These are phyloP conservation scores for Drechslerella coelobrocha DNA, from an alignment of 2,329 filamentous ascomycete genomes.

Conservation along the genomic window DNA sequence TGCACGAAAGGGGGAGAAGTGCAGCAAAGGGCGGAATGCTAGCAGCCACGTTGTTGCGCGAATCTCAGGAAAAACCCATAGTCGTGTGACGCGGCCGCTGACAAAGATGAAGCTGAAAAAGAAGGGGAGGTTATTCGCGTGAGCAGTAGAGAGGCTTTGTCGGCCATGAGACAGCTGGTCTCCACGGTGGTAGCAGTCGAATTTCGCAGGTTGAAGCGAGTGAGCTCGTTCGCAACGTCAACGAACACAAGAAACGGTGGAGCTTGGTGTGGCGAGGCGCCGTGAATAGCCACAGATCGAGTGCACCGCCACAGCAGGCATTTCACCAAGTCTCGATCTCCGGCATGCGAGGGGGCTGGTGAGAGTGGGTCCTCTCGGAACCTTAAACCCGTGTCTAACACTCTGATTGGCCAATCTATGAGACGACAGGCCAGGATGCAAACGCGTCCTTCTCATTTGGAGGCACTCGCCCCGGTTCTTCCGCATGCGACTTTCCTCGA, in stretches of 20 bases:
- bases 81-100: not conserved
- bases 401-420: not conserved
- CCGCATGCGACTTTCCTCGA: too few relatives aligned
- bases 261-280: too few relatives aligned
- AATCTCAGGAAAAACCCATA: not conserved
- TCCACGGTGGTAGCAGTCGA: conserved; percentile 1
- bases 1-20: not conserved
- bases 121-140: not conserved
- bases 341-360: not conserved
- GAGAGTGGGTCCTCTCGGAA: not conserved
- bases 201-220: conserved; percentile 8
- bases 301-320: not conserved
- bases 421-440: not conserved
- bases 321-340: too few relatives aligned
- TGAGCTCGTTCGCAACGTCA: too few relatives aligned
- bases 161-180: not conserved
- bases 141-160: not conserved
- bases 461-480: too few relatives aligned
- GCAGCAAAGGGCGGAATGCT: not conserved
- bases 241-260: too few relatives aligned
- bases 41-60: conserved; percentile 4
- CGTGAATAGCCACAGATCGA: not conserved
- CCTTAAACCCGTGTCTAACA: not conserved
- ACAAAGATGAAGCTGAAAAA: not conserved
- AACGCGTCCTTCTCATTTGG: not conserved